Evolutionary conservation across 2,329 filamentous ascomycete genomes (phyloP).

Genomic region (Monilinia polystroma): DNA sequence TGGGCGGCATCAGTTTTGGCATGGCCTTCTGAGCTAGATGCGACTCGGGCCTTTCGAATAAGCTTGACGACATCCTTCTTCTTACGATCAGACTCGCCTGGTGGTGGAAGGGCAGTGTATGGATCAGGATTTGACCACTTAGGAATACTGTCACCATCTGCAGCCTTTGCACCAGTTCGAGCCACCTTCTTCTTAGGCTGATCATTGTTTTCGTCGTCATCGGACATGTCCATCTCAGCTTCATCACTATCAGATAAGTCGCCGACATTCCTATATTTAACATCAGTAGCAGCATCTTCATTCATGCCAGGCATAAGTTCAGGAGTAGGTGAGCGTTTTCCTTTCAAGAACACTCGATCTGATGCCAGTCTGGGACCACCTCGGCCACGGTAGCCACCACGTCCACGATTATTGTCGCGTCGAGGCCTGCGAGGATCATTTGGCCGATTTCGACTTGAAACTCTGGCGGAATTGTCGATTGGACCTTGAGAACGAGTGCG

Average conservation of each 20-base stretch:
- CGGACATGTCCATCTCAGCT: conserved; percentile 60
- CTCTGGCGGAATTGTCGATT: conserved; percentile 20
- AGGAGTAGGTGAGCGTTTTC: conserved; percentile 41
- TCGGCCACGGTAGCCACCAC: conserved; percentile 36
- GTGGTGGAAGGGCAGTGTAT: conserved; percentile 82
- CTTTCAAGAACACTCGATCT: conserved; percentile 39
- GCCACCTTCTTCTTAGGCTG: conserved; percentile 48
- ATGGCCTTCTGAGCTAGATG: conserved; percentile 48
- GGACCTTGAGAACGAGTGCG: conserved; percentile 33
- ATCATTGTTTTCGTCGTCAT: conserved; percentile 41
- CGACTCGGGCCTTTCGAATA: conserved; percentile 83
- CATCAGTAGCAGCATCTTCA: conserved; percentile 36
- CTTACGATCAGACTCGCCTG: conserved; percentile 69
- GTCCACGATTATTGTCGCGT: conserved; percentile 24
- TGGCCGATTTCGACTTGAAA: conserved; percentile 20
- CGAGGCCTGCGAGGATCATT: conserved; percentile 8
- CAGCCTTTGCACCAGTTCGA: conserved; percentile 42
- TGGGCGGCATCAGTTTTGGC: conserved; percentile 55
- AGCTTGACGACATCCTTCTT: conserved; percentile 85
- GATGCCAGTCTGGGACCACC: conserved; percentile 37
- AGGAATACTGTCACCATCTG: conserved; percentile 51
- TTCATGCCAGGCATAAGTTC: conserved; percentile 41
- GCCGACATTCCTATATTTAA: conserved; percentile 55
- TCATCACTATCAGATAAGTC: conserved; percentile 63
- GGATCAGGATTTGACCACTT: conserved; percentile 97